Evolutionary conservation across 2,329 filamentous ascomycete species (phyloP), one percentile per base, ranked within the genome.

Genomic region (Talaromyces sp.): DNA sequence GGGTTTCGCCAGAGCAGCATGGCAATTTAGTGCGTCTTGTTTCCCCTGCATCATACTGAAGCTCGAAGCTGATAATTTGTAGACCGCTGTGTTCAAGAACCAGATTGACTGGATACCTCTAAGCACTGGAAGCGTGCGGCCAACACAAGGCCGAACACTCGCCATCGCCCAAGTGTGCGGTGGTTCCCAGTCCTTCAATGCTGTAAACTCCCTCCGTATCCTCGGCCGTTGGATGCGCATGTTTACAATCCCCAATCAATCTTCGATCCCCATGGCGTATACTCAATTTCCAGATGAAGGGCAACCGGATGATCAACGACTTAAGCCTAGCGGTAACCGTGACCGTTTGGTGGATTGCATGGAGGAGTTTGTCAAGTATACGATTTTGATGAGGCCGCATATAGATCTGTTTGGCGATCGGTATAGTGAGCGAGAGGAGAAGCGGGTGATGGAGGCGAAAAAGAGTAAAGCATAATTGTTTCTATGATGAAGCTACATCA

Each of bases 71-170:
- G 7, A 58, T 11, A 9, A 11, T 27, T 22, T 24, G 1, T 33
- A 85, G 80, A 89, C 87, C 0, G 86, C 83, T 3, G 84, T 89
- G 0, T 90, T 90, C 80, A 90, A 90, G 68, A 88, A 88, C 68
- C 87, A 90, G 68, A 89, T 90, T 57, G 88, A 90, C 73, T 90
- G 88, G 88, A 87, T 90, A 45, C 87, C 87, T 0, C 78, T 90
- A 0, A 83, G 79, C 1, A 84, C 84, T 0, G 87, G 87, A 27
- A 85, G 84, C 9, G 84, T 90, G 0, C 84, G 87, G 0, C 88
- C 87, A 0, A 90, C 88, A 0, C 87, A 90, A 75, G 87, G 87
- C 39, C 82, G 87, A 0, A 90, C 87, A 0, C 78, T 90, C 0
- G 84, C 84, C 1, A 81, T 90, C 24, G 84, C 85, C 0, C 86